Evolutionary conservation across 306 rosid species (phyloP), one percentile per base, ranked within the genome.

Genomic region (Acmispon strigosus): DNA sequence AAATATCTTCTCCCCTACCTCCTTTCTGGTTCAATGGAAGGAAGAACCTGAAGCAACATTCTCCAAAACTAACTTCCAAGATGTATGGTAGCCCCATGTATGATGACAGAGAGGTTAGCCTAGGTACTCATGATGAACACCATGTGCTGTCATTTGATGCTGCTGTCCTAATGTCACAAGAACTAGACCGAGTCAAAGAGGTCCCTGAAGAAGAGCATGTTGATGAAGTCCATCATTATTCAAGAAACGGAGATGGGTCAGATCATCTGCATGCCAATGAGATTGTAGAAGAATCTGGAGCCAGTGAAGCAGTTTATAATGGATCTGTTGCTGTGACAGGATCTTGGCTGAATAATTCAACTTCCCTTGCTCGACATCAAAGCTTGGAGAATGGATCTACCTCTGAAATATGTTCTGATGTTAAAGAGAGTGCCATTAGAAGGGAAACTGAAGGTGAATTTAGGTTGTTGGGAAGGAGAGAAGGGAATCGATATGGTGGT

Each of bases 361-460:
- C 69, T 59, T 83, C 83, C 62, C 49, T 36, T 49, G 81, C 81
- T 57, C 84, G 75, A 59, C 84, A 83, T 78, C 76, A 48, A 42
- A 54, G 81, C 70, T 50, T 81, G 50, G 90, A 83, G 75, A 86
- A 88, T 76, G 91, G 92, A 18, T 67, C 79, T 22, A 72, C 83
- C 56, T 83, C 88, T 52, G 87, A 70, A 71, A 82, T 82, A 74
- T 81, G 78, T 44, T 0, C 73, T 8, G 96, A 86, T 62, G 44
- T 86, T 24, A 90, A 91, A 68, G 97, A 93, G 84, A 93, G 94
- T 49, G 98, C 98, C 57, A 93, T 93, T 76, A 81, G 97, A 77
- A 86, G 98, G 69, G 98, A 93, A 87, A 93, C 98, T 17, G 98
- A 93, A 83, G 96, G 98, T 62, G 97, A 93, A 50, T 90, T 85